phyloP scores from a whole-genome alignment of 345 rosid genomes.

The Rubroshorea leprosula region DNA sequence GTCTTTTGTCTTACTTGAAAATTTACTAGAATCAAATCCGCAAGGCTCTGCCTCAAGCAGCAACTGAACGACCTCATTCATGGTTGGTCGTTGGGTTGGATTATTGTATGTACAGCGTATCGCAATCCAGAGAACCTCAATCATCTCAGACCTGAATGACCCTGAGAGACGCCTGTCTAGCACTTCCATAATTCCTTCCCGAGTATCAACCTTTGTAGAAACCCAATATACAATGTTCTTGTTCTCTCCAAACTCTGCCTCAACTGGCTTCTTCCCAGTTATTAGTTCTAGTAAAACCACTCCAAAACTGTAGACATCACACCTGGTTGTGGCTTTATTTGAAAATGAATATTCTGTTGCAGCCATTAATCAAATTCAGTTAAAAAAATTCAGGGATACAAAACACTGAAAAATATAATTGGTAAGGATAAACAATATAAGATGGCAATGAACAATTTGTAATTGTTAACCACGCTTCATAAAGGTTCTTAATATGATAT shows the following conservation, averaged over 20 bases:
- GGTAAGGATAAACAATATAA: background rate
- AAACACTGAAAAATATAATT: background rate
- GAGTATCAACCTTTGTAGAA: slow-evolving; percentile 60
- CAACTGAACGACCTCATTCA: slow-evolving; percentile 83
- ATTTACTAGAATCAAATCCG: slow-evolving; percentile 38
- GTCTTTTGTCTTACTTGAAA: slow-evolving; percentile 49
- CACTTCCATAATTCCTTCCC: slow-evolving; percentile 66
- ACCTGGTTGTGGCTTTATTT: slow-evolving; percentile 76
- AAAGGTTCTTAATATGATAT: too few relatives aligned
- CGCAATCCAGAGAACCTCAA: slow-evolving; percentile 66
- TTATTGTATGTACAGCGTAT: slow-evolving; percentile 58
- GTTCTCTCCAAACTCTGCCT: slow-evolving; percentile 70
- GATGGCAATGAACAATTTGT: background rate
- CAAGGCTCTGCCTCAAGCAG: slow-evolving; percentile 64
- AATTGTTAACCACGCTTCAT: too few relatives aligned
- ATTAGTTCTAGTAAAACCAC: slow-evolving; percentile 84
- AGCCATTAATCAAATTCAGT: background rate
- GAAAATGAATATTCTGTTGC: slow-evolving; percentile 81
- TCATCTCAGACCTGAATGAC: slow-evolving; percentile 64
- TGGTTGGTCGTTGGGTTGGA: slow-evolving; percentile 71
- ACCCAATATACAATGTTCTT: slow-evolving; percentile 82
- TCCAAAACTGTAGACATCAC: slow-evolving; percentile 92
- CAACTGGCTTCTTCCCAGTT: slow-evolving; percentile 80
- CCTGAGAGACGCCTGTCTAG: slow-evolving; percentile 57
- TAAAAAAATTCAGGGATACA: background rate